Percentiles rank a stretch among this genome's conserved stretches.
Evolutionary conservation across 257 asterid species (phyloP).

Genomic region (Leptodermis oblonga): DNA sequence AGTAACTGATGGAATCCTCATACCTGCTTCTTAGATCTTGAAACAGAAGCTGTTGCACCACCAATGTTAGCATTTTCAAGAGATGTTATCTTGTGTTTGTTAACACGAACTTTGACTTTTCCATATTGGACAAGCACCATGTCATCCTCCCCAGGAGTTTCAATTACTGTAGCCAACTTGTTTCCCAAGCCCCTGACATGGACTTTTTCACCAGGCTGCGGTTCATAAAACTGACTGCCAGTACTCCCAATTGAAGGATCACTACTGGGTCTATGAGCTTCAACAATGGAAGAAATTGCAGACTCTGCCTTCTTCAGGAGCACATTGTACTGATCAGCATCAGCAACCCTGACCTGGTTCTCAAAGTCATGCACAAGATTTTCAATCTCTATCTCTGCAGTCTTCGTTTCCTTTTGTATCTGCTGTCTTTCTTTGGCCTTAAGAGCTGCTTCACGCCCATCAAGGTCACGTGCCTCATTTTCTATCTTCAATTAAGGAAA

Average conservation of each 20-base stretch:
- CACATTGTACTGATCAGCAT: constrained; percentile 35
- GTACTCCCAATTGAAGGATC: constrained; percentile 32
- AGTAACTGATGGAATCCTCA: background rate
- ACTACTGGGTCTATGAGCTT: constrained; percentile 48
- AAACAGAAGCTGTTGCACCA: constrained; percentile 31
- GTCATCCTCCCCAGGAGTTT: constrained; percentile 70
- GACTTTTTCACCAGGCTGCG: constrained; percentile 68
- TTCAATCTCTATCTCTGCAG: constrained; percentile 53
- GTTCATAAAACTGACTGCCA: constrained; percentile 34
- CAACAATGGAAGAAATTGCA: constrained; percentile 51
- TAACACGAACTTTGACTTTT: constrained; percentile 61
- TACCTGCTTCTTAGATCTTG: constrained; percentile 50
- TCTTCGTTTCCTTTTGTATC: constrained; percentile 46
- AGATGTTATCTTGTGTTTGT: constrained; percentile 39
- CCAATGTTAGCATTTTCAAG: constrained; percentile 24
- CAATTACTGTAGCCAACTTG: constrained; percentile 77
- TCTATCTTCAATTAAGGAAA: constrained; percentile 42
- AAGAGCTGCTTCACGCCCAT: constrained; percentile 71
- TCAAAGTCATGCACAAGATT: constrained; percentile 58
- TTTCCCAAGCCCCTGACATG: constrained; percentile 59
- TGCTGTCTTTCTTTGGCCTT: constrained; percentile 63
- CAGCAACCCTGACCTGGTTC: constrained; percentile 44
- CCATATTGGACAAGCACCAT: constrained; percentile 81
- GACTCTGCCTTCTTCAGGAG: constrained; percentile 72
- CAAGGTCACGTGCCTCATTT: constrained; percentile 71